Base-by-base conservation (phyloP, 192 early-diverging fungal genomes). In the Phycomyces nitens region DNA sequence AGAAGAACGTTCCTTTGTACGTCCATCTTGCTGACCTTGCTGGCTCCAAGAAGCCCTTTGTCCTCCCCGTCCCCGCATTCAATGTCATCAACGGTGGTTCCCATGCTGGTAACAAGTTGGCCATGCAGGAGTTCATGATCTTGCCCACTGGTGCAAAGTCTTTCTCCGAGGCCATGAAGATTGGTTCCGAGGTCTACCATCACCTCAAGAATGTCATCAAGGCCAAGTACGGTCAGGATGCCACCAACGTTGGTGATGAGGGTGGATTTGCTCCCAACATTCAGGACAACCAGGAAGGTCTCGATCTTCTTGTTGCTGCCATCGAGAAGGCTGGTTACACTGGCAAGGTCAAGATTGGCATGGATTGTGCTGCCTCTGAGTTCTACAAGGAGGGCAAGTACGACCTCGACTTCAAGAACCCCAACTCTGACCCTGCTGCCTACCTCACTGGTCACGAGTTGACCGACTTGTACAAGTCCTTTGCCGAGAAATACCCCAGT, bases 41-140 rank as follows among this genome's bases (percentile, higher is more conserved):
- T 40, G 87, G 80, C 66, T 84, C 86, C 71, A 88, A 86, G 77
- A 87, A 87, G 58, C 88, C 88, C 68, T 91, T 91, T 75, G 90
- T 97, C 59, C 88, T 99, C 58, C 96, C 96, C 22, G 95, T 99
- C 22, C 96, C 96, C 22, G 81, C 90, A 52, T 94, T 99, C 86
- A 99, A 99, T 85, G 94, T 99, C 69, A 95, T 99, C 82, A 99
- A 99, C 85, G 96, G 96, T 72, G 96, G 96, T 60, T 93, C 92
- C 58, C 96, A 99, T 81, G 97, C 97, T 47, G 97, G 97, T 67
- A 99, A 99, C 91, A 97, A 96, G 84, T 88, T 99, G 62, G 97
- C 97, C 66, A 96, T 99, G 94, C 97, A 99, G 79, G 97, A 99
- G 81, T 99, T 98, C 83, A 99, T 99, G 97, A 99, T 99, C 67